A percentile compares a stretch with the other conserved stretches of the same genome.
These are phyloP conservation scores for Marasmius fiardii DNA, from an alignment of 1,284 basidiomycete species.

Conservation along the genomic window DNA sequence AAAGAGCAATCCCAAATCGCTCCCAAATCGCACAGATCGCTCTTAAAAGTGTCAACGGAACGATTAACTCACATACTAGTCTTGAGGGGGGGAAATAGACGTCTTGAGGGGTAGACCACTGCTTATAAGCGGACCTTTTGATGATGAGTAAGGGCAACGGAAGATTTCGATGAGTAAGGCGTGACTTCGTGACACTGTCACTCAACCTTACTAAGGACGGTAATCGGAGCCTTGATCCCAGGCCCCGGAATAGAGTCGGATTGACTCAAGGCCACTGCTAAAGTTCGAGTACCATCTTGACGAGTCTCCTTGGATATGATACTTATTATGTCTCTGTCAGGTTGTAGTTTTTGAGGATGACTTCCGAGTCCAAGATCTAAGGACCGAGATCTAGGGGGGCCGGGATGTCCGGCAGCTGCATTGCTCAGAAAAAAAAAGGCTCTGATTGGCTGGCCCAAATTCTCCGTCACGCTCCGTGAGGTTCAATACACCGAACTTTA, in stretches of 20 bases:
- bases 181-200: neutral
- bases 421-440: slow-evolving; percentile 1
- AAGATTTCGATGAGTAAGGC: neutral
- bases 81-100: slow-evolving; percentile 18
- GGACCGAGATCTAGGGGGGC: no score
- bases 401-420: neutral
- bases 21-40: neutral
- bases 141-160: neutral
- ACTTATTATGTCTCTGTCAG: no score
- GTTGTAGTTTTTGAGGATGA: no score
- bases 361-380: no score
- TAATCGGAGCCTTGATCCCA: no score
- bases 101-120: slow-evolving; percentile 1
- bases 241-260: no score
- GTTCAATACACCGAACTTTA: slow-evolving; percentile 17
- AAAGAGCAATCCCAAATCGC: neutral
- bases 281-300: no score
- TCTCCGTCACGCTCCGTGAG: slow-evolving; percentile 17
- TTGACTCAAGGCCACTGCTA: no score
- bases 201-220: neutral
- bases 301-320: no score
- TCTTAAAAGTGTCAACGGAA: slow-evolving; percentile 12
- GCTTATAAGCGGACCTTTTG: neutral
- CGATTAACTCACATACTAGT: slow-evolving; percentile 15
- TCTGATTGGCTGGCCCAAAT: slow-evolving; percentile 21